Conservation (phyloP, 2,329 filamentous ascomycete genomes). For the Biscogniauxia mediterranea region DNA sequence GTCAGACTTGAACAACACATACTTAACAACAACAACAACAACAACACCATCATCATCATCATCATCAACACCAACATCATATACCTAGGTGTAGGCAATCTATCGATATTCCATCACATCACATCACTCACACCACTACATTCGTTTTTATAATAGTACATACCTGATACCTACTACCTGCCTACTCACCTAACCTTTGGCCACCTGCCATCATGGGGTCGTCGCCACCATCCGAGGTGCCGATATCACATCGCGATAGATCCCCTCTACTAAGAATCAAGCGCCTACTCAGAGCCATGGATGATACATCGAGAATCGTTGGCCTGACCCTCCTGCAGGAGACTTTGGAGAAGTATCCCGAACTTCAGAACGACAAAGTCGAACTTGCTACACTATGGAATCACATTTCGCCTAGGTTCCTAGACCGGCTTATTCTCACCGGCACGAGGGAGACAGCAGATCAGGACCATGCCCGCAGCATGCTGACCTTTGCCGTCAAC, state of each 20-base stretch:
- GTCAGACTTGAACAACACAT: too few relatives aligned
- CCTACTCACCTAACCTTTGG: too few relatives aligned
- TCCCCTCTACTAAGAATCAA: slow-evolving; percentile 47
- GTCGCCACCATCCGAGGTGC: slow-evolving; percentile 2
- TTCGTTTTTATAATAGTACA: too few relatives aligned
- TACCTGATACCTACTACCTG: too few relatives aligned
- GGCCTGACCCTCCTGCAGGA: slow-evolving; percentile 65
- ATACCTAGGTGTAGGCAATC: too few relatives aligned
- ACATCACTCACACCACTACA: too few relatives aligned
- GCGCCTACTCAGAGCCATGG: slow-evolving; percentile 54
- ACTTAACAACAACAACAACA: too few relatives aligned
- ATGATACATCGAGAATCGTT: slow-evolving; percentile 68
- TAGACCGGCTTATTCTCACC: slow-evolving; percentile 61
- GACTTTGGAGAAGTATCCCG: slow-evolving; percentile 59
- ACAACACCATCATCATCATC: too few relatives aligned
- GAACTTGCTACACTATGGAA: slow-evolving; percentile 54
- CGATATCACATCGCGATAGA: not conserved
- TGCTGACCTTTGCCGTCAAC: slow-evolving; percentile 62
- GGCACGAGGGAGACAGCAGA: slow-evolving; percentile 38
- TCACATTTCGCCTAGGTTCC: slow-evolving; percentile 59
- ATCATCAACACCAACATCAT: too few relatives aligned
- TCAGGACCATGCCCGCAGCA: slow-evolving; percentile 51
- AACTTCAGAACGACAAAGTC: slow-evolving; percentile 48
- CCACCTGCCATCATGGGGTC: not conserved
- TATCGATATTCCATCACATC: too few relatives aligned